A percentile compares a stretch with the other conserved stretches of the same genome.
These are phyloP conservation scores for Bathelium albidoporum DNA, from an alignment of 495 filamentous ascomycete species.

Conservation along the genomic window DNA sequence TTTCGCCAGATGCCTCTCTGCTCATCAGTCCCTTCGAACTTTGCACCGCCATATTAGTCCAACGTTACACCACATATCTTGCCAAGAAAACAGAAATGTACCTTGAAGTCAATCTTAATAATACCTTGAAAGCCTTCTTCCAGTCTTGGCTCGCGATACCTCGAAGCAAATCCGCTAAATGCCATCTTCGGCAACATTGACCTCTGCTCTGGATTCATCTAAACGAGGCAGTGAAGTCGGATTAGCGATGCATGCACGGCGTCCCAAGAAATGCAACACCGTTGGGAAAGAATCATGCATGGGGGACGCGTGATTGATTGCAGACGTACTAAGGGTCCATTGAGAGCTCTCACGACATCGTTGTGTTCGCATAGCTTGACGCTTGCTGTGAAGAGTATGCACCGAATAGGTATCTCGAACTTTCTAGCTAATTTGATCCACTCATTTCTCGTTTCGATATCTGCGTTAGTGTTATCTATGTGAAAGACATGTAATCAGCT, in stretches of 20 bases:
- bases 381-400: conserved; percentile 70
- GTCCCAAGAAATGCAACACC: background rate
- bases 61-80: background rate
- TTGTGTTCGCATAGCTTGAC: conserved; percentile 77
- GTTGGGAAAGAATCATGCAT: background rate
- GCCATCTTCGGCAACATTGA: conserved; percentile 65
- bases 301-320: background rate
- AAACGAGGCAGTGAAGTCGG: conserved; percentile 5
- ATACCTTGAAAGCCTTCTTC: conserved; percentile 82
- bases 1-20: conserved; percentile 17
- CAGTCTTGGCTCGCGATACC: conserved; percentile 59
- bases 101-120: conserved; percentile 54
- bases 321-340: conserved; percentile 38
- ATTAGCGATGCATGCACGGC: conserved; percentile 7
- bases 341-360: conserved; percentile 70
- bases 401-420: conserved; percentile 65
- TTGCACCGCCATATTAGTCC: background rate
- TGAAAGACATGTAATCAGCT: conserved; percentile 7
- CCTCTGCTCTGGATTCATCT: conserved; percentile 77
- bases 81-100: conserved; percentile 20
- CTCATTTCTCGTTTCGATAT: conserved; percentile 57
- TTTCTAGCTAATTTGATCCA: conserved; percentile 69
- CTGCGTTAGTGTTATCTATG: conserved; percentile 87
- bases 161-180: conserved; percentile 59
- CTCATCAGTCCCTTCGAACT: conserved; percentile 20